Percentiles rank a stretch among this genome's conserved stretches.
These are phyloP conservation scores for Agroathelia rolfsii DNA, from an alignment of 1,284 basidiomycete species.

Conservation along the genomic window DNA sequence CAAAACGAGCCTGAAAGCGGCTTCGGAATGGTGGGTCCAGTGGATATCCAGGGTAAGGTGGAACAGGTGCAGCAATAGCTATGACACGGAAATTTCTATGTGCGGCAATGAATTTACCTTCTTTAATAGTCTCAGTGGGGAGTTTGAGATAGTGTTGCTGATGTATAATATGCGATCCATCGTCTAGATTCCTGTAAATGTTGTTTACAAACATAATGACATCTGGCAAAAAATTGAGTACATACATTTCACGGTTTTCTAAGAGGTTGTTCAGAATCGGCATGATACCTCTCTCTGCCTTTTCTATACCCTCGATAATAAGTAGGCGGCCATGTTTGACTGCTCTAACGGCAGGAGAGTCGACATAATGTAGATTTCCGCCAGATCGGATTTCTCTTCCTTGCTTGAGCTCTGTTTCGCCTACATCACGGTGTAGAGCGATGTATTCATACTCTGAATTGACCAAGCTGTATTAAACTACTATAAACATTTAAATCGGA, in stretches of 20 bases:
- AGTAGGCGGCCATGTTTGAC: conserved; percentile 58
- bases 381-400: conserved; percentile 51
- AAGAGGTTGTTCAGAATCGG: conserved; percentile 57
- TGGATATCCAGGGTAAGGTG: conserved; percentile 56
- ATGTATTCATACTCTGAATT: conserved; percentile 61
- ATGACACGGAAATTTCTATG: conserved; percentile 56
- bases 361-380: conserved; percentile 54
- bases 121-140: conserved; percentile 26
- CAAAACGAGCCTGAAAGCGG: conserved; percentile 57
- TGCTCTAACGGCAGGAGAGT: conserved; percentile 54
- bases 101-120: conserved; percentile 49
- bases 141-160: conserved; percentile 45
- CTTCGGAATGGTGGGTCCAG: conserved; percentile 60
- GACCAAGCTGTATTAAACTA: conserved; percentile 32
- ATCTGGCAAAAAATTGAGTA: conserved; percentile 1
- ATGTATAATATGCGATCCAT: conserved; percentile 65
- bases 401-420: conserved; percentile 64
- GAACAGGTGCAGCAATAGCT: conserved; percentile 56
- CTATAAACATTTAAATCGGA: too few species aligned
- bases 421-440: conserved; percentile 53
- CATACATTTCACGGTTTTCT: conserved; percentile 58
- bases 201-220: not conserved
- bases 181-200: conserved; percentile 46
- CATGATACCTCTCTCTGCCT: conserved; percentile 57
- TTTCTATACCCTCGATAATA: conserved; percentile 60